A percentile compares a stretch with the other conserved stretches of the same genome.
Evolutionary conservation across 2,329 filamentous ascomycete genomes (phyloP).

Genomic region (Colletotrichum sp.): DNA sequence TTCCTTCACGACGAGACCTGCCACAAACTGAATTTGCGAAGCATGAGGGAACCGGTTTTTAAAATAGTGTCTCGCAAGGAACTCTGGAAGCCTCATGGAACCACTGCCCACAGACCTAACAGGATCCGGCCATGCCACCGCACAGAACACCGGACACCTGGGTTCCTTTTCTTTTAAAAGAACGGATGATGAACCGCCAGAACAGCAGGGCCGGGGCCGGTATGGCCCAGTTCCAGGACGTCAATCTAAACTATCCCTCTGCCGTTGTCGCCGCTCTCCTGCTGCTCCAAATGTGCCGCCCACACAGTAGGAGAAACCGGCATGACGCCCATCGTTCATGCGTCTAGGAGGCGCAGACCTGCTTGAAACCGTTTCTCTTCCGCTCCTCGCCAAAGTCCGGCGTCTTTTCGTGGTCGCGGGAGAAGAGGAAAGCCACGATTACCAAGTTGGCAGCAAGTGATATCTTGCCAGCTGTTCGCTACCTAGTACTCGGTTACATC

Average conservation of each 20-base stretch:
- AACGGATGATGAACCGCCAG: slow-evolving; percentile 10
- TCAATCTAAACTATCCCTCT: neutral
- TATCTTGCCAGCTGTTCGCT: neutral
- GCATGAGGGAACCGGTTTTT: neutral
- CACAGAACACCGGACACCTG: slow-evolving; percentile 3
- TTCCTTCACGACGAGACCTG: neutral
- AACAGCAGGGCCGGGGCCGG: neutral
- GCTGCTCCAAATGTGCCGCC: neutral
- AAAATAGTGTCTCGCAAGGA: neutral
- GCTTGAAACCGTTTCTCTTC: slow-evolving; percentile 15
- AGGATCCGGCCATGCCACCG: neutral
- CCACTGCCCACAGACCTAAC: neutral
- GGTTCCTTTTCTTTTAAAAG: slow-evolving; percentile 3
- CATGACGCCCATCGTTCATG: slow-evolving; percentile 12
- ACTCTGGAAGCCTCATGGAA: slow-evolving; percentile 5
- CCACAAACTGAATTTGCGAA: neutral
- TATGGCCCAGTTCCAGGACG: neutral
- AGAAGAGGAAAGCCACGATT: neutral
- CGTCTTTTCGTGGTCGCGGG: neutral
- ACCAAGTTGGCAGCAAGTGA: neutral
- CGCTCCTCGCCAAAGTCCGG: neutral
- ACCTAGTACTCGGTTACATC: neutral
- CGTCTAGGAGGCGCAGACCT: slow-evolving; percentile 8
- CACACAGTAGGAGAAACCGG: slow-evolving; percentile 2
- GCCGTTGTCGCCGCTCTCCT: neutral